phyloP scores from a whole-genome alignment of 2,329 filamentous ascomycete genomes.

The Cryphonectria japonica region DNA sequence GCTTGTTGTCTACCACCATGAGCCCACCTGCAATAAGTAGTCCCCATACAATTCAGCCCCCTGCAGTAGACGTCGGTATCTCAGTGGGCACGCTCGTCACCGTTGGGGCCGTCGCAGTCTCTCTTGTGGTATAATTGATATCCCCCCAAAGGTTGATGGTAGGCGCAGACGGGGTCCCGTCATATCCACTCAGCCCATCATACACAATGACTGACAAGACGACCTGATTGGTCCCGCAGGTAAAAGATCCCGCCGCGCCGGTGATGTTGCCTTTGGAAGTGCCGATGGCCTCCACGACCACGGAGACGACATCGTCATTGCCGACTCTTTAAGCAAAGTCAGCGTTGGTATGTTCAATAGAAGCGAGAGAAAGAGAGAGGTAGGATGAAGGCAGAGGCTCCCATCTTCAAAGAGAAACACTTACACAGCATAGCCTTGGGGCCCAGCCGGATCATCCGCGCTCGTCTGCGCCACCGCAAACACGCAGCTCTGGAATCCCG shows the following conservation, averaged over 20 bases:
- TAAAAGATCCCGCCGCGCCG: neutral
- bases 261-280: slow-evolving; percentile 2
- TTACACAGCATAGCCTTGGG: slow-evolving; percentile 22
- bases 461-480: slow-evolving; percentile 5
- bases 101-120: neutral
- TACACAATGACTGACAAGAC: slow-evolving; percentile 17
- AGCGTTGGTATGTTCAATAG: neutral
- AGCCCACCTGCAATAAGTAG: neutral
- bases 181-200: slow-evolving; percentile 18
- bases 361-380: neutral
- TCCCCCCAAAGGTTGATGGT: slow-evolving; percentile 8
- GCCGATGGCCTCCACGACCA: slow-evolving; percentile 8
- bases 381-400: too few species aligned
- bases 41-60: neutral
- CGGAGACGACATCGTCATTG: slow-evolving; percentile 17
- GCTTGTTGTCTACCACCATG: neutral
- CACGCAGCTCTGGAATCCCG: slow-evolving; percentile 22
- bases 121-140: neutral
- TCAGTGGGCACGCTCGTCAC: slow-evolving; percentile 8
- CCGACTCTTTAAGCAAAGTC: slow-evolving; percentile 19
- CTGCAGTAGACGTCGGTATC: neutral
- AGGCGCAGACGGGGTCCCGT: neutral
- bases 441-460: too few species aligned
- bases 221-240: slow-evolving; percentile 15
- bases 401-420: neutral